Evolutionary conservation across 108 stramenopile species (phyloP), one percentile per base, ranked within the genome.

Genomic region (Cyclotella baltica): DNA sequence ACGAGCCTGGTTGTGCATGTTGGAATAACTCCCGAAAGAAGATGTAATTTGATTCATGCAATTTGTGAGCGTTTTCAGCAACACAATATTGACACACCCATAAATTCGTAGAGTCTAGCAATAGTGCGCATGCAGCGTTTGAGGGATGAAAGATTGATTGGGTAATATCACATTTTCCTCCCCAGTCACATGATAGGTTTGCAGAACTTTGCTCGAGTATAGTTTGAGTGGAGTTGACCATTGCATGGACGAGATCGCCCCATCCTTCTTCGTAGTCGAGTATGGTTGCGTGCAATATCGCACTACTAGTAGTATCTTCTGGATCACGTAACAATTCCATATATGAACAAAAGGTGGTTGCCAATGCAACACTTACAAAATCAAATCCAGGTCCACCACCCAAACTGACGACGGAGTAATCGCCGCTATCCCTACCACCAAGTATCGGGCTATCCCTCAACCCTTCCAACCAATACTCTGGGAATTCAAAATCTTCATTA

Each of bases 331-430:
- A n/a, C n/a, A n/a, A n/a, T n/a, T n/a, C n/a, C 27, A 52, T 28
- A 29, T 64, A 50, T 4, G 58, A 57, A 55, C 61, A 58, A 76
- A 88, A 86, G 29, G 76, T 29, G 9, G 79, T 48, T 46, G 67
- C 83, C 61, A 90, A 19, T 13, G 84, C 76, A 16, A 52, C 64
- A 27, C 63, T 80, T 18, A 88, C 87, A 77, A 73, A 87, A 57
- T 89, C 90, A 80, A 75, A 89, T 25, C 88, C 90, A 8, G 90
- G 90, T 20, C 90, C 90, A 34, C 90, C 90, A 36, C 90, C 90
- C 30, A 91, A 23, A 23, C 82, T 77, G 9, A 71, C 70, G 43
- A 59, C 19, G 18, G 74, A 75, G 27, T 55, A 75, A 11, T 16
- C 38, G 18, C 65, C 59, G 18, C 40, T n/a, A 4, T 33, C 23